Evolutionary conservation across 1,284 basidiomycete species (phyloP).

Genomic region (Heterobasidion occidentale): DNA sequence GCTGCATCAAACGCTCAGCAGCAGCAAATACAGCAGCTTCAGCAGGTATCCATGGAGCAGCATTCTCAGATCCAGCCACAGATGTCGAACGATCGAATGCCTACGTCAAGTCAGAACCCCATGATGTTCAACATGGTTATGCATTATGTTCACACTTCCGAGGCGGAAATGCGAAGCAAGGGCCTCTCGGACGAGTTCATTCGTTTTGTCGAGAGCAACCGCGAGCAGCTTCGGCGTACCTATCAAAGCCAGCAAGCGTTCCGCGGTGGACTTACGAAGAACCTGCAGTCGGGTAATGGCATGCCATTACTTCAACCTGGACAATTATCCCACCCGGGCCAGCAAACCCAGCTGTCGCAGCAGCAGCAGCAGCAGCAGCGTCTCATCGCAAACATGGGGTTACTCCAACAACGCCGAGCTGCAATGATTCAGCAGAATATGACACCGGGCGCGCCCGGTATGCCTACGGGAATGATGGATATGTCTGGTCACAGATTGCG

Average conservation of each 20-base stretch:
- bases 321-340: slow-evolving; percentile 2
- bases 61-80: background rate
- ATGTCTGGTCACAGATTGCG: background rate
- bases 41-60: background rate
- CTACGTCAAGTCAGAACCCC: background rate
- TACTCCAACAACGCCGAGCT: background rate
- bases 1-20: slow-evolving; percentile 8
- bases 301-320: background rate
- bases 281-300: slow-evolving; percentile 8
- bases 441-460: too few species aligned
- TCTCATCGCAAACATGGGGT: background rate
- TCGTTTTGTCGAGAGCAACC: slow-evolving; percentile 46
- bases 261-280: slow-evolving; percentile 17
- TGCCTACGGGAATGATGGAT: background rate
- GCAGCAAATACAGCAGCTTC: slow-evolving; percentile 6
- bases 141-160: slow-evolving; percentile 32
- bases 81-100: background rate
- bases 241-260: slow-evolving; percentile 34
- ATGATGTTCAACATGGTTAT: slow-evolving; percentile 33
- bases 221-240: slow-evolving; percentile 35
- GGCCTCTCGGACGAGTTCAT: slow-evolving; percentile 46
- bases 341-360: slow-evolving; percentile 4
- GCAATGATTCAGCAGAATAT: background rate
- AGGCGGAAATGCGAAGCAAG: slow-evolving; percentile 42
- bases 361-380: slow-evolving; percentile 4